These are phyloP conservation scores for Prunus yedoensis DNA, from an alignment of 331 rosid genomes.

Conservation along the genomic window DNA sequence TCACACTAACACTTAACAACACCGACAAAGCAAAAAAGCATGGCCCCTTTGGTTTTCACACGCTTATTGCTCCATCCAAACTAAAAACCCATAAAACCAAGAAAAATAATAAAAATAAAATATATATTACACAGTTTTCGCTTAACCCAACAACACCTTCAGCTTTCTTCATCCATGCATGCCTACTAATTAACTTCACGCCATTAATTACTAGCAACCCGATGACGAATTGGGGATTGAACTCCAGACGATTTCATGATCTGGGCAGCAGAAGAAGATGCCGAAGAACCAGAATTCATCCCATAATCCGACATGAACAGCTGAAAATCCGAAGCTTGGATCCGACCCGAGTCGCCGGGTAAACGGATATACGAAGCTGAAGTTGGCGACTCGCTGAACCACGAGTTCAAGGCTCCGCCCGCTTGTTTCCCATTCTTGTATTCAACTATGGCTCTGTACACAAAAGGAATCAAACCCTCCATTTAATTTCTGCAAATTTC, in stretches of 20 bases:
- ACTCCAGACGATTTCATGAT: constrained; percentile 51
- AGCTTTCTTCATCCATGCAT: constrained; percentile 24
- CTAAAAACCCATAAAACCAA: background rate
- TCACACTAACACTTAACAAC: background rate
- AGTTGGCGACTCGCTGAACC: constrained; percentile 64
- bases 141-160: constrained; percentile 15
- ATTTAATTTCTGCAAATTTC: constrained; percentile 21
- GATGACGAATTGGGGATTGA: constrained; percentile 63
- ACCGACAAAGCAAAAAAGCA: constrained; percentile 26
- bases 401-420: constrained; percentile 43
- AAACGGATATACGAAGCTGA: constrained; percentile 72
- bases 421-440: constrained; percentile 50
- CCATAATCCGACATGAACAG: constrained; percentile 27
- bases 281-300: constrained; percentile 22
- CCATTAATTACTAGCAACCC: constrained; percentile 39
- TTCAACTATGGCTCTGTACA: constrained; percentile 73
- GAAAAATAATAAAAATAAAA: background rate
- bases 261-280: constrained; percentile 43
- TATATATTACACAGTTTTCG: background rate
- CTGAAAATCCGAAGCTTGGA: constrained; percentile 45
- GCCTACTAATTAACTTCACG: background rate
- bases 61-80: constrained; percentile 22
- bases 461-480: constrained; percentile 97
- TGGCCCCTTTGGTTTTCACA: constrained; percentile 41
- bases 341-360: constrained; percentile 71